Conservation (phyloP, 2,329 filamentous ascomycete species). For the Aureobasidium namibiae region DNA sequence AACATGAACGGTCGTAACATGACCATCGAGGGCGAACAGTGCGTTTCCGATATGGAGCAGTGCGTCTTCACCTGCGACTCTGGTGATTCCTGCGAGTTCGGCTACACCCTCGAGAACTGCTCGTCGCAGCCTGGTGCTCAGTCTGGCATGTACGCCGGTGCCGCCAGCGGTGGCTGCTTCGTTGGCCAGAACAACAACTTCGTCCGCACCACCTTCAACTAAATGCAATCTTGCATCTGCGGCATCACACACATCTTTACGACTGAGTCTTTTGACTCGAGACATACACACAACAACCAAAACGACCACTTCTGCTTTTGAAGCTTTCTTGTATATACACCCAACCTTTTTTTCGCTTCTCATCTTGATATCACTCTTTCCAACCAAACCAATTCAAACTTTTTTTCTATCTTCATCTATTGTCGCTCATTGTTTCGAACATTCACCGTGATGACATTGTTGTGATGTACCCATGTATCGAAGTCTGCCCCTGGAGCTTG, state of each 20-base stretch:
- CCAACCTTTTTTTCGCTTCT: constrained; percentile 1
- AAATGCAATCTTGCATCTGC: background rate
- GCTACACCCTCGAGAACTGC: constrained; percentile 13
- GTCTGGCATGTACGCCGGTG: constrained; percentile 10
- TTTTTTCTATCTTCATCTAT: background rate
- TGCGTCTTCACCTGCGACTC: constrained; percentile 12
- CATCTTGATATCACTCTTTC: constrained; percentile 8
- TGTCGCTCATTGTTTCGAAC: background rate
- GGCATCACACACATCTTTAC: background rate
- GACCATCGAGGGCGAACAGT: constrained; percentile 4
- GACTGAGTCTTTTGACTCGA: background rate
- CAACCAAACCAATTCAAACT: background rate
- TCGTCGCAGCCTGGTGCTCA: constrained; percentile 6
- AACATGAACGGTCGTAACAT: constrained; percentile 16
- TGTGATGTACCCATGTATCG: background rate
- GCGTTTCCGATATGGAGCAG: constrained; percentile 6
- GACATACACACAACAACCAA: background rate
- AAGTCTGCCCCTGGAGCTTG: background rate
- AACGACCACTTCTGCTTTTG: background rate
- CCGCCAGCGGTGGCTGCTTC: constrained; percentile 11
- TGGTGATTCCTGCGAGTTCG: constrained; percentile 2
- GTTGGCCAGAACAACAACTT: constrained; percentile 13
- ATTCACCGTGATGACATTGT: background rate
- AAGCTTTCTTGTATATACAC: constrained; percentile 9
- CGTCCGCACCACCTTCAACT: constrained; percentile 3